These are phyloP conservation scores for Psilocybe cubensis DNA, from an alignment of 768 basidiomycete genomes.

Conservation along the genomic window DNA sequence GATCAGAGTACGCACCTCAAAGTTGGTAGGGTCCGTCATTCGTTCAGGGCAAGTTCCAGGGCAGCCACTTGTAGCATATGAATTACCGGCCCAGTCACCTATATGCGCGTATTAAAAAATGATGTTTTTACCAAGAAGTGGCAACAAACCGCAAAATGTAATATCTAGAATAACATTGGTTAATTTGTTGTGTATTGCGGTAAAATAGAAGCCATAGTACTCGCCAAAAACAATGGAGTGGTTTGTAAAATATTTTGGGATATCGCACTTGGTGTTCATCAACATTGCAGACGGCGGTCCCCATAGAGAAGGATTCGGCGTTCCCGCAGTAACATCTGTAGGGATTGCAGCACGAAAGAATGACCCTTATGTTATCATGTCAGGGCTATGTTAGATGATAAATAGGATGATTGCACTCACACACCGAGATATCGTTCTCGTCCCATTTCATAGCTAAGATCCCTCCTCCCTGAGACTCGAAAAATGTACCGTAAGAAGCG, in stretches of 20 bases:
- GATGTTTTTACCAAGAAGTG: neutral
- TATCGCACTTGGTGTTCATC: slow-evolving; percentile 58
- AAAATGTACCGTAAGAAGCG: slow-evolving; percentile 82
- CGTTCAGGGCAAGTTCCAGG: slow-evolving; percentile 70
- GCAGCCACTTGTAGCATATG: slow-evolving; percentile 69
- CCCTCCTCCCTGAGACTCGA: slow-evolving; percentile 81
- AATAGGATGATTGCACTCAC: slow-evolving; percentile 44
- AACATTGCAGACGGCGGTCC: slow-evolving; percentile 70
- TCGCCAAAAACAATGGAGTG: slow-evolving; percentile 78
- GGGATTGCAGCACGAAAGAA: slow-evolving; percentile 84
- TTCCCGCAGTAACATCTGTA: slow-evolving; percentile 60
- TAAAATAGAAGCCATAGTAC: slow-evolving; percentile 24
- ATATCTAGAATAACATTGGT: slow-evolving; percentile 57
- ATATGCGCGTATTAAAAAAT: neutral
- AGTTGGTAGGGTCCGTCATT: slow-evolving; percentile 69
- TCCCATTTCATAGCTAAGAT: slow-evolving; percentile 94
- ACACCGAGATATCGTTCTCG: slow-evolving; percentile 72
- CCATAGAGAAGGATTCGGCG: slow-evolving; percentile 72
- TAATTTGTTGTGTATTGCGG: neutral
- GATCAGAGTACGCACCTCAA: slow-evolving; percentile 54
- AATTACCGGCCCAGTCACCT: slow-evolving; percentile 88
- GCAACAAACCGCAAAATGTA: slow-evolving; percentile 72
- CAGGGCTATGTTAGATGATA: slow-evolving; percentile 3
- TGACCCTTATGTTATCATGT: slow-evolving; percentile 54
- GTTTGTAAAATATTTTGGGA: slow-evolving; percentile 60